Evolutionary conservation across 2,329 filamentous ascomycete species (phyloP).

Genomic region (Alternaria alternata): DNA sequence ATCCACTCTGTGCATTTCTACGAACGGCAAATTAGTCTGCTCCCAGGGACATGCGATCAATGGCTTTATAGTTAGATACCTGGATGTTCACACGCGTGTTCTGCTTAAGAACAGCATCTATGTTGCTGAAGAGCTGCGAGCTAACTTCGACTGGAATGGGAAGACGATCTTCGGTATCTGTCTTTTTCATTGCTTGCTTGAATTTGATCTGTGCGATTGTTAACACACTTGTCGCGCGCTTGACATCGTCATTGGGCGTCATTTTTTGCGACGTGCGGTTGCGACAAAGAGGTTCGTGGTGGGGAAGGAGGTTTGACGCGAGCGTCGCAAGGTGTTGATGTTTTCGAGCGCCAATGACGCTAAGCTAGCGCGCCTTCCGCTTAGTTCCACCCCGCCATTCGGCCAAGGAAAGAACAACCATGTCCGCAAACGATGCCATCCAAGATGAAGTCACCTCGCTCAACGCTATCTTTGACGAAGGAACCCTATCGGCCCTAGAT

Average conservation of each 20-base stretch:
- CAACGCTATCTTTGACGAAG: constrained; percentile 81
- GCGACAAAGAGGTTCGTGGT: constrained; percentile 12
- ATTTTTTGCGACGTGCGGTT: constrained; percentile 19
- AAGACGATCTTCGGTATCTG: constrained; percentile 27
- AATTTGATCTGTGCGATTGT: constrained; percentile 42
- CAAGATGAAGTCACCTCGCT: constrained; percentile 80
- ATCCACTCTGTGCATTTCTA: constrained; percentile 92
- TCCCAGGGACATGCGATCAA: constrained; percentile 28
- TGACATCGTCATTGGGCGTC: constrained; percentile 32
- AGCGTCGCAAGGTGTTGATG: constrained; percentile 9
- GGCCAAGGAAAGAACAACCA: constrained; percentile 26
- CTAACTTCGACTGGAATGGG: constrained; percentile 33
- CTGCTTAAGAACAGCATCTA: constrained; percentile 41
- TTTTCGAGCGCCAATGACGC: constrained; percentile 19
- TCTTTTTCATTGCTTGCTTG: constrained; percentile 37
- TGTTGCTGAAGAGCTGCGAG: constrained; percentile 32
- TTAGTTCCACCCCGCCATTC: constrained; percentile 21
- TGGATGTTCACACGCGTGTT: constrained; percentile 42
- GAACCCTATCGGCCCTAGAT: constrained; percentile 60
- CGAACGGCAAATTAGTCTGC: constrained; percentile 43
- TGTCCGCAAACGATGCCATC: constrained; percentile 56
- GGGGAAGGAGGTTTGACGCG: constrained; percentile 2
- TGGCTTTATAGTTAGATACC: constrained; percentile 40
- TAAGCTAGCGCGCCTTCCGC: constrained; percentile 21
- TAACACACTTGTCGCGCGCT: constrained; percentile 33